Evolutionary conservation across 176 grass and related monocot genomes (phyloP).

Genomic region (Oryza rufipogon): DNA sequence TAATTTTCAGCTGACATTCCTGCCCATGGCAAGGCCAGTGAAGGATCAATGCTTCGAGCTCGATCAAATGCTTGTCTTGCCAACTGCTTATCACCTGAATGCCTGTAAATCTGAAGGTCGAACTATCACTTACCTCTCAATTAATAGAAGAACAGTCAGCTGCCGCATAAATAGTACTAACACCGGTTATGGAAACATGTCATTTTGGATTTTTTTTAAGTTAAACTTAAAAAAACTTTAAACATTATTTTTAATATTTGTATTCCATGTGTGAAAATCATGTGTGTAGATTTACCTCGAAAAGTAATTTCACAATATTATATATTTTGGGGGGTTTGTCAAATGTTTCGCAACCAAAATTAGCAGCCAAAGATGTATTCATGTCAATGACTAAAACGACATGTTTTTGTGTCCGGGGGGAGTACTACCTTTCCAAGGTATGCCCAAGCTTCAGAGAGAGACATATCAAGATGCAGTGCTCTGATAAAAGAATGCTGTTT

Average conservation of each 20-base stretch:
- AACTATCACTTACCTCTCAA: conserved; percentile 36
- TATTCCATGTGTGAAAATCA: not conserved
- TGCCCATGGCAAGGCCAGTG: conserved; percentile 93
- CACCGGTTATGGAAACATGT: not conserved
- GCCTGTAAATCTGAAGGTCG: conserved; percentile 76
- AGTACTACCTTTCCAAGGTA: conserved; percentile 83
- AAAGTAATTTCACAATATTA: not conserved
- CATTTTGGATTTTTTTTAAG: not conserved
- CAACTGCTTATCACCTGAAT: conserved; percentile 75
- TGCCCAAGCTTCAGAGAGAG: conserved; percentile 86
- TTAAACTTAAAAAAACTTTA: not conserved
- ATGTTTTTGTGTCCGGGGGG: not conserved
- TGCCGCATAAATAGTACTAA: conserved; percentile 14
- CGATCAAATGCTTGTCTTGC: conserved; percentile 87
- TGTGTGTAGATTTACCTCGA: not conserved
- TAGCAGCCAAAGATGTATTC: not conserved
- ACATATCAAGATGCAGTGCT: conserved; percentile 78
- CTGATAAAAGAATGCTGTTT: conserved; percentile 94
- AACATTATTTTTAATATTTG: not conserved
- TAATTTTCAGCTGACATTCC: conserved; percentile 74
- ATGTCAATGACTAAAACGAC: not conserved
- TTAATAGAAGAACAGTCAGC: conserved; percentile 32
- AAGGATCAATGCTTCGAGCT: conserved; percentile 94
- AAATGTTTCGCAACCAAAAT: not conserved
- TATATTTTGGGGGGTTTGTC: not conserved